These are phyloP conservation scores for Limtongozyma cylindracea DNA, from an alignment of 805 yeast genomes.

Conservation along the genomic window DNA sequence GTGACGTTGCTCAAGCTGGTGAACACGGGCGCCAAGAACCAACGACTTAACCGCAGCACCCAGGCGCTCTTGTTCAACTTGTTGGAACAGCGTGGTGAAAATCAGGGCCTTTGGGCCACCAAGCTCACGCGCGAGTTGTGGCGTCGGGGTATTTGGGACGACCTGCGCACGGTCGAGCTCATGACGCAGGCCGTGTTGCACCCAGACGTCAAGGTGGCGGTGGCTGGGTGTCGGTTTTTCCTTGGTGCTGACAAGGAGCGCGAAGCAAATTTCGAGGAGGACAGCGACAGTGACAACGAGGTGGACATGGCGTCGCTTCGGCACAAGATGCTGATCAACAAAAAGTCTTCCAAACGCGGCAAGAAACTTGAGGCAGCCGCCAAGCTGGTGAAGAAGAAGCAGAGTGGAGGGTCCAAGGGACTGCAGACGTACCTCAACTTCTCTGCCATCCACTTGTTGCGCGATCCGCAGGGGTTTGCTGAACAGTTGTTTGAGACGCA, in stretches of 20 bases:
- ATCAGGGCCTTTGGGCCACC: slow-evolving; percentile 88
- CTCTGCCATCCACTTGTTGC: slow-evolving; percentile 77
- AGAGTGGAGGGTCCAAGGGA: slow-evolving; percentile 19
- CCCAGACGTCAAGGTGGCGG: slow-evolving; percentile 63
- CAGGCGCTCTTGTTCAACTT: slow-evolving; percentile 82
- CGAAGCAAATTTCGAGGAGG: slow-evolving; percentile 61
- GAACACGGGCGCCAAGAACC: slow-evolving; percentile 76
- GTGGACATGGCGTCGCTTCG: slow-evolving; percentile 48
- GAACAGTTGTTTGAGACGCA: slow-evolving; percentile 57
- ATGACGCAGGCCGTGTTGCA: slow-evolving; percentile 92
- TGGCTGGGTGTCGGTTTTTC: slow-evolving; percentile 79
- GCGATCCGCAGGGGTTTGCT: slow-evolving; percentile 97
- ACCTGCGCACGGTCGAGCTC: slow-evolving; percentile 85
- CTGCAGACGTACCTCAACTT: slow-evolving; percentile 60
- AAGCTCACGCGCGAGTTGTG: slow-evolving; percentile 85
- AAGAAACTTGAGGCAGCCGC: slow-evolving; percentile 60
- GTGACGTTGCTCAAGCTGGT: slow-evolving; percentile 58
- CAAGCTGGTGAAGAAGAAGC: slow-evolving; percentile 41
- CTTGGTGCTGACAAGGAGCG: slow-evolving; percentile 88
- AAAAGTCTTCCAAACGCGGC: slow-evolving; percentile 57
- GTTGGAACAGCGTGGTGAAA: slow-evolving; percentile 50
- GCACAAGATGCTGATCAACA: slow-evolving; percentile 67
- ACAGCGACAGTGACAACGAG: slow-evolving; percentile 42
- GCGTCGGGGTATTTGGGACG: slow-evolving; percentile 98
- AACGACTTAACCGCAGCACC: slow-evolving; percentile 67